phyloP scores from a whole-genome alignment of 169 alveolate genomes.

The Plasmodium blacklocki region DNA sequence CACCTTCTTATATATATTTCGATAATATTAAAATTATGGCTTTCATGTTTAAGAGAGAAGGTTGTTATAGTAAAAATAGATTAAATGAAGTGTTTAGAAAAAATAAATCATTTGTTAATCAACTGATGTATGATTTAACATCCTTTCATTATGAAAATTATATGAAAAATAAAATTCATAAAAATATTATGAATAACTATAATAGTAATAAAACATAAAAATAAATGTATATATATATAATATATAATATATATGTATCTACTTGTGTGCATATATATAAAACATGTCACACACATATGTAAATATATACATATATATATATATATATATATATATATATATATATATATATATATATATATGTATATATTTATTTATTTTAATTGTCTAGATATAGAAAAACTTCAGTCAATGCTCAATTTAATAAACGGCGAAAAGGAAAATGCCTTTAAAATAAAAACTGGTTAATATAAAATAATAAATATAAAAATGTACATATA shows the following conservation, averaged over 20 bases:
- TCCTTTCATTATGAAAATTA: constrained; percentile 73
- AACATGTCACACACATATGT: neutral
- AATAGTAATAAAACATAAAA: constrained; percentile 31
- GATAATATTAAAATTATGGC: constrained; percentile 27
- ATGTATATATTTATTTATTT: no score
- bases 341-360: neutral
- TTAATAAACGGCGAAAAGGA: constrained; percentile 73
- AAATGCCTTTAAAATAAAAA: constrained; percentile 76
- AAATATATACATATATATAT: neutral
- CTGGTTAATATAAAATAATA: constrained; percentile 17
- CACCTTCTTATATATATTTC: no score
- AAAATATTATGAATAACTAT: constrained; percentile 68
- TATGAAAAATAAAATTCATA: constrained; percentile 67
- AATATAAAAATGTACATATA: no score
- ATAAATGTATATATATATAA: neutral
- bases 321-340: constrained; percentile 5
- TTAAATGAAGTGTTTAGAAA: constrained; percentile 57
- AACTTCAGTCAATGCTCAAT: constrained; percentile 72
- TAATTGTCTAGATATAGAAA: constrained; percentile 56
- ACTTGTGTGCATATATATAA: neutral
- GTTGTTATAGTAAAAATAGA: constrained; percentile 71
- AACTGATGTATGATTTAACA: constrained; percentile 69
- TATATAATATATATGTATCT: neutral
- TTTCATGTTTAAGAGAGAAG: constrained; percentile 72
- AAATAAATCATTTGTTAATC: constrained; percentile 61